Evolutionary conservation across 331 rosid species (phyloP).

Genomic region (Cydonia oblonga): DNA sequence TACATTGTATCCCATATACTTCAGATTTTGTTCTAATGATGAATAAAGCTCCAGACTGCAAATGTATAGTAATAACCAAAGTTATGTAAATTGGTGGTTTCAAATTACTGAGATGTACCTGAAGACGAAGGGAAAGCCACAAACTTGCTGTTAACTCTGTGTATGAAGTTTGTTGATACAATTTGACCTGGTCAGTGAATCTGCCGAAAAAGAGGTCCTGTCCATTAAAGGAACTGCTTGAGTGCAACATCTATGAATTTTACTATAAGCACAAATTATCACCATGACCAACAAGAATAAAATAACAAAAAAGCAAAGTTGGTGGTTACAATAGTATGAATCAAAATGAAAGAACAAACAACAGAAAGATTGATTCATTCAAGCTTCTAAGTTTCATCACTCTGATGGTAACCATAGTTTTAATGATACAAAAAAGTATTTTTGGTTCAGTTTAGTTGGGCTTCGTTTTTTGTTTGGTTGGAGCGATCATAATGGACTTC

Average conservation of each 20-base stretch:
- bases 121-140: slow-evolving; percentile 98
- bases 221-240: slow-evolving; percentile 16
- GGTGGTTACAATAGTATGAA: neutral
- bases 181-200: slow-evolving; percentile 46
- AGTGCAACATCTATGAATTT: slow-evolving; percentile 2
- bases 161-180: slow-evolving; percentile 89
- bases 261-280: neutral
- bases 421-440: neutral
- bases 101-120: slow-evolving; percentile 35
- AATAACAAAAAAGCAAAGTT: slow-evolving; percentile 1
- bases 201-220: slow-evolving; percentile 70
- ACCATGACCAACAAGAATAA: neutral
- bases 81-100: neutral
- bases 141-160: slow-evolving; percentile 83
- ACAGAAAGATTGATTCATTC: neutral
- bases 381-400: neutral
- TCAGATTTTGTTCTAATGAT: neutral
- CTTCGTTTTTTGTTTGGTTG: too few relatives aligned
- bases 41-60: slow-evolving; percentile 6
- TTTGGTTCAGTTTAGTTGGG: too few relatives aligned
- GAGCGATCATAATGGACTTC: too few relatives aligned
- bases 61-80: neutral
- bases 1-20: neutral
- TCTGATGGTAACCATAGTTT: neutral
- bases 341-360: neutral